phyloP scores from a whole-genome alignment of 2,329 filamentous ascomycete species.

The Aspergillus terreus region DNA sequence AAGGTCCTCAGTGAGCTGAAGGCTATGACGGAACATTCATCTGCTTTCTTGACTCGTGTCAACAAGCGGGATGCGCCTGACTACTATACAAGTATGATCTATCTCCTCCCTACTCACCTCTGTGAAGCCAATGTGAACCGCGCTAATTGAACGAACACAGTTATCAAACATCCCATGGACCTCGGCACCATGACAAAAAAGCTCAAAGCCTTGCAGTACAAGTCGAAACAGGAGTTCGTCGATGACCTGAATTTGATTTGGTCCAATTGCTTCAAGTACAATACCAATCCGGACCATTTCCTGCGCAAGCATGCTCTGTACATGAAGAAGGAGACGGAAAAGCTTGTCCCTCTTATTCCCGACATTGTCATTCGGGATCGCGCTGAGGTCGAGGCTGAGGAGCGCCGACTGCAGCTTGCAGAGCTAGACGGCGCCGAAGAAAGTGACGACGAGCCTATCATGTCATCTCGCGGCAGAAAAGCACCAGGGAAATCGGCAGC shows the following conservation, averaged over 20 bases:
- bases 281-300: slow-evolving; percentile 81
- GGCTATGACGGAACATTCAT: slow-evolving; percentile 94
- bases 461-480: slow-evolving; percentile 91
- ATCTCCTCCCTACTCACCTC: not conserved
- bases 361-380: slow-evolving; percentile 87
- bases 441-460: slow-evolving; percentile 96
- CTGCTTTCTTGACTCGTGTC: slow-evolving; percentile 88
- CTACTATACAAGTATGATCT: slow-evolving; percentile 76
- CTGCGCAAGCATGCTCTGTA: slow-evolving; percentile 88
- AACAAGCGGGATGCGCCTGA: slow-evolving; percentile 97
- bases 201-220: slow-evolving; percentile 73
- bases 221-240: slow-evolving; percentile 92
- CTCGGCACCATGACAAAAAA: slow-evolving; percentile 98
- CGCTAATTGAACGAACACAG: slow-evolving; percentile 41
- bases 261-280: slow-evolving; percentile 95
- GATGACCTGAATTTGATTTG: slow-evolving; percentile 91
- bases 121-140: not conserved
- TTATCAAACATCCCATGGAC: slow-evolving; percentile 97
- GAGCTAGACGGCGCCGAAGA: slow-evolving; percentile 83
- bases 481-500: slow-evolving; percentile 71
- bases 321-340: slow-evolving; percentile 97
- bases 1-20: slow-evolving; percentile 97
- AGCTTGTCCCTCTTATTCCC: slow-evolving; percentile 89
- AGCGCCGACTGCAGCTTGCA: slow-evolving; percentile 74
- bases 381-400: slow-evolving; percentile 86